These are phyloP conservation scores for Nicotiana attenuata DNA, from an alignment of 257 asterid species.

Conservation along the genomic window DNA sequence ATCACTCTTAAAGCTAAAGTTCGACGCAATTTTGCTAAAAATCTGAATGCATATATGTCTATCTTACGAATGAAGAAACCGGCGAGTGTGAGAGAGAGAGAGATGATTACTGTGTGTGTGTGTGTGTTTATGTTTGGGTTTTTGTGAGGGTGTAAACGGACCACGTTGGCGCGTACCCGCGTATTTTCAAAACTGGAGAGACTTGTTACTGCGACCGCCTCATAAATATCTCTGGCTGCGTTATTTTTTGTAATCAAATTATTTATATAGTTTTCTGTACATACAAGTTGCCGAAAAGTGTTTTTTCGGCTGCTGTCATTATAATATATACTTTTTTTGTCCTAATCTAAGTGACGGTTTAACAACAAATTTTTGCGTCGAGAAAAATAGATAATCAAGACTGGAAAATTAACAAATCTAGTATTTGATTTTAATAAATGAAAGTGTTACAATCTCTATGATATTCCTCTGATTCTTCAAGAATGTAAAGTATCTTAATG, in stretches of 20 bases:
- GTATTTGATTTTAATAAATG: too few species aligned
- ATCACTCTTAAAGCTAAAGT: neutral
- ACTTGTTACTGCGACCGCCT: neutral
- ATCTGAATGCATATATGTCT: too few species aligned
- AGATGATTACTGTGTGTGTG: conserved; percentile 17
- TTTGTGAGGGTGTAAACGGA: conserved; percentile 57
- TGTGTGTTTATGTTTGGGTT: neutral
- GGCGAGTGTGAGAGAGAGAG: neutral
- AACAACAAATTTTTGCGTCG: too few species aligned
- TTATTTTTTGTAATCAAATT: neutral
- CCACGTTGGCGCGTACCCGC: conserved; percentile 54
- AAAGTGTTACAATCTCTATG: too few species aligned
- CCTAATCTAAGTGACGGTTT: too few species aligned
- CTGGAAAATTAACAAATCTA: too few species aligned
- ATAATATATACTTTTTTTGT: too few species aligned
- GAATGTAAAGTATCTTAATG: too few species aligned
- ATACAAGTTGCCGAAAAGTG: neutral
- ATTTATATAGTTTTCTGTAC: neutral
- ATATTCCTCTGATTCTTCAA: too few species aligned
- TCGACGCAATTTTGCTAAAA: neutral
- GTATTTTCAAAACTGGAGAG: conserved; percentile 7
- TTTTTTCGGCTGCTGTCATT: neutral
- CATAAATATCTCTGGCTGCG: neutral
- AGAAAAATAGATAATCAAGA: too few species aligned
- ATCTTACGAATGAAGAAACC: conserved; percentile 17